These are phyloP conservation scores for Litsea cubeba DNA, from an alignment of 164 flowering plant genomes.

Conservation along the genomic window DNA sequence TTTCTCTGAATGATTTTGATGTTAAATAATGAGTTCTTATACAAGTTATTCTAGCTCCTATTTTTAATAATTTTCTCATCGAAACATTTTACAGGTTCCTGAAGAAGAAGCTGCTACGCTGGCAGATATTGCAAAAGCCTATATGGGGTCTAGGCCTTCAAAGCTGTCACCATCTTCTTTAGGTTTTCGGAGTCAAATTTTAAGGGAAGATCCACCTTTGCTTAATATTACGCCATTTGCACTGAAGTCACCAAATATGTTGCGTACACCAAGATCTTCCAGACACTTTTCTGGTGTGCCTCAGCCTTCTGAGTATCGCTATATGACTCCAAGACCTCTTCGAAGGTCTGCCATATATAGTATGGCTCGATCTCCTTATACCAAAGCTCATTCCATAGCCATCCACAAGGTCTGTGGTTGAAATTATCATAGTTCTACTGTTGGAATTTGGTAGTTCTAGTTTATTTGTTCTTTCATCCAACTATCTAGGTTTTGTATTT, in stretches of 20 bases:
- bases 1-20: background rate
- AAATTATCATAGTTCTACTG: background rate
- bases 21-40: background rate
- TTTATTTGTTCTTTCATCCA: background rate
- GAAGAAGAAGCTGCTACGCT: slow-evolving; percentile 70
- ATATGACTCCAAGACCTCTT: slow-evolving; percentile 53
- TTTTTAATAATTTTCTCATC: slow-evolving; percentile 7
- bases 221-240: slow-evolving; percentile 23
- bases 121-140: slow-evolving; percentile 87
- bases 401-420: slow-evolving; percentile 38
- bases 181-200: slow-evolving; percentile 37
- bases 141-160: slow-evolving; percentile 73
- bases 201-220: slow-evolving; percentile 31
- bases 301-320: slow-evolving; percentile 45
- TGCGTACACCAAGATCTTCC: slow-evolving; percentile 37
- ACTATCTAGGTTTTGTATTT: slow-evolving; percentile 1
- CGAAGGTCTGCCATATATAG: slow-evolving; percentile 84
- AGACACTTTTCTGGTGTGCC: slow-evolving; percentile 12
- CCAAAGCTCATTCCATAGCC: slow-evolving; percentile 36
- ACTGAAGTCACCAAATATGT: slow-evolving; percentile 28
- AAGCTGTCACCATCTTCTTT: slow-evolving; percentile 49
- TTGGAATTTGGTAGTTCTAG: background rate
- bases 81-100: slow-evolving; percentile 36
- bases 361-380: slow-evolving; percentile 86
- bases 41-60: background rate